Evolutionary conservation across 495 filamentous ascomycete species (phyloP).

Genomic region (Xylaria palmicola): DNA sequence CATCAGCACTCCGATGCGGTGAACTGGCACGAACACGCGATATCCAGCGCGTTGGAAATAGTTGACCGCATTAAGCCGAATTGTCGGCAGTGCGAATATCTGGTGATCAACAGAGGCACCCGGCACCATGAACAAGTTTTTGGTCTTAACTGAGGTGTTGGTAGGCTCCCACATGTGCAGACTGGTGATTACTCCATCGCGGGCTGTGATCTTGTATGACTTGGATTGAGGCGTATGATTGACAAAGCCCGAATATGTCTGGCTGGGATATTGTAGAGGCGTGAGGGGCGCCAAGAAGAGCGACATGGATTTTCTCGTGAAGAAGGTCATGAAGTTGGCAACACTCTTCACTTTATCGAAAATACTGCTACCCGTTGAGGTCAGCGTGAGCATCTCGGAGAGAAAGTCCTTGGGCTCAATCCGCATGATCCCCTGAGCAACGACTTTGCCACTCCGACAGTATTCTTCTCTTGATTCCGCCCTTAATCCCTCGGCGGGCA

Average conservation of each 20-base stretch:
- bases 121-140: conserved; percentile 59
- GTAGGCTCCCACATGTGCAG: conserved; percentile 58
- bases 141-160: conserved; percentile 30
- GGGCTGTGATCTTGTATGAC: conserved; percentile 42
- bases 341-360: conserved; percentile 44
- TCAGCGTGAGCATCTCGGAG: conserved; percentile 57
- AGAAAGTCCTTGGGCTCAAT: conserved; percentile 57
- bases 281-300: conserved; percentile 58
- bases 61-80: conserved; percentile 62
- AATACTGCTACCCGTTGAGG: conserved; percentile 46
- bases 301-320: conserved; percentile 52
- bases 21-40: conserved; percentile 56
- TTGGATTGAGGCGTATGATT: conserved; percentile 44
- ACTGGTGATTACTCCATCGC: conserved; percentile 53
- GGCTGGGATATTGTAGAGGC: conserved; percentile 52
- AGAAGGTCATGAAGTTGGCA: conserved; percentile 55
- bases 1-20: conserved; percentile 59
- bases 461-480: conserved; percentile 38
- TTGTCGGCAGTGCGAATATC: conserved; percentile 64
- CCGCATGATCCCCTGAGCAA: conserved; percentile 61
- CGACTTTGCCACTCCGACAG: conserved; percentile 37
- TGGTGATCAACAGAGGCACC: conserved; percentile 63
- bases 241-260: conserved; percentile 46
- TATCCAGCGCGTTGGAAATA: conserved; percentile 62
- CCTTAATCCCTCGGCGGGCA: conserved; percentile 15